These are phyloP conservation scores for Populus euphratica DNA, from an alignment of 345 rosid genomes.

Conservation along the genomic window DNA sequence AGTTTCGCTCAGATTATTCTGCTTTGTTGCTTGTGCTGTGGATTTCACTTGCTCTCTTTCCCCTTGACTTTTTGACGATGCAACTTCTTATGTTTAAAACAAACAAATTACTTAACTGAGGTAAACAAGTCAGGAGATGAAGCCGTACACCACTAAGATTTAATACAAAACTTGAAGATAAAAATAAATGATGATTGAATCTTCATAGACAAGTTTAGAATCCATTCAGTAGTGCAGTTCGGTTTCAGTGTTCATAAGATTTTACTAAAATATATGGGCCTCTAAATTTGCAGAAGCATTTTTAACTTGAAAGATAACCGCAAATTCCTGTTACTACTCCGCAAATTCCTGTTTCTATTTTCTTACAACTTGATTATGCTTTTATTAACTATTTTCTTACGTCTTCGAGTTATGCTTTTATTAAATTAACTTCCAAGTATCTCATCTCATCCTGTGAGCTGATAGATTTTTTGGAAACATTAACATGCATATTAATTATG, in stretches of 20 bases:
- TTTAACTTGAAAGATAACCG: background rate
- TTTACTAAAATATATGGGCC: background rate
- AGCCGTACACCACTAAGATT: background rate
- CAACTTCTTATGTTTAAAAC: background rate
- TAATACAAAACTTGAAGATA: background rate
- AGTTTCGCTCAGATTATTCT: background rate
- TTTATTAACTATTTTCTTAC: background rate
- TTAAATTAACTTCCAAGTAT: background rate
- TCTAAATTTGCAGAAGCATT: background rate
- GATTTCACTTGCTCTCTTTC: background rate
- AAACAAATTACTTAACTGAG: background rate
- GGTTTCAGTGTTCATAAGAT: background rate
- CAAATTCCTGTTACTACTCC: background rate
- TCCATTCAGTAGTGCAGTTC: background rate
- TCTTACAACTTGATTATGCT: background rate
- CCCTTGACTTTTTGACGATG: background rate
- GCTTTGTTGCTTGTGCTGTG: no score
- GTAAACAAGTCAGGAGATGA: background rate
- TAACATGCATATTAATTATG: slow-evolving; percentile 10
- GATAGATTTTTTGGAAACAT: background rate
- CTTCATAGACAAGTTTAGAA: background rate
- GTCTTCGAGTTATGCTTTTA: background rate
- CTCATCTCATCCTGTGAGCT: background rate
- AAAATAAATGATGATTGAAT: background rate
- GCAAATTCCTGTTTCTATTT: background rate